Evolutionary conservation across 2,329 filamentous ascomycete genomes (phyloP).

Genomic region (Chaetothyriales sp.): DNA sequence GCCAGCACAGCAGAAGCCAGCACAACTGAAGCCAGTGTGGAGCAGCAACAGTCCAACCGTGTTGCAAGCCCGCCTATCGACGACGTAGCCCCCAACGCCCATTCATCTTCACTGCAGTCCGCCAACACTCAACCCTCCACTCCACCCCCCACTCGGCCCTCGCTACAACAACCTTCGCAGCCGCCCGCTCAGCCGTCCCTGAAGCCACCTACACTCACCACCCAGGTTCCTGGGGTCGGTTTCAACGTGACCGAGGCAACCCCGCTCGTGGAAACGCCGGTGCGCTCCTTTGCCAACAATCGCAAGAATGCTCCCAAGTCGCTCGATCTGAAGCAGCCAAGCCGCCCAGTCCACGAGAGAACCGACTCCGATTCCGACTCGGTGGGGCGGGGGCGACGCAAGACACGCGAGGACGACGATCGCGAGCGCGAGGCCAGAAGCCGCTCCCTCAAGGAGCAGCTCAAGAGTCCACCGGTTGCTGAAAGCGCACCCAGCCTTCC

Average conservation of each 20-base stretch:
- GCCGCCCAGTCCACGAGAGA: not conserved
- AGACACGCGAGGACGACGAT: slow-evolving; percentile 80
- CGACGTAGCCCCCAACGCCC: not conserved
- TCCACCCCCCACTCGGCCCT: not conserved
- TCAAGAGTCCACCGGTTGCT: slow-evolving; percentile 18
- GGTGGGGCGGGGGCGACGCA: slow-evolving; percentile 55
- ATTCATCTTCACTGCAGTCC: not conserved
- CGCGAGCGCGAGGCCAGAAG: slow-evolving; percentile 58
- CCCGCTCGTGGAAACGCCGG: slow-evolving; percentile 33
- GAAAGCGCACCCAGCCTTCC: slow-evolving; percentile 4
- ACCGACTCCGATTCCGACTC: slow-evolving; percentile 16
- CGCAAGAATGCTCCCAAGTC: slow-evolving; percentile 78
- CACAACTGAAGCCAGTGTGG: not conserved
- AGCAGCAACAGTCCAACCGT: not conserved
- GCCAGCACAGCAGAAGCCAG: too few species aligned
- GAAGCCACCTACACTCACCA: slow-evolving; percentile 7
- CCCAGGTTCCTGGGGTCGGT: slow-evolving; percentile 8
- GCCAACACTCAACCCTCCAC: not conserved
- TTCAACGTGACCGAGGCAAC: slow-evolving; percentile 22
- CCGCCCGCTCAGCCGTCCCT: slow-evolving; percentile 2
- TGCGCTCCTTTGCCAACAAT: slow-evolving; percentile 41
- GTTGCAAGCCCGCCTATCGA: not conserved
- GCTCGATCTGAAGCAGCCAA: slow-evolving; percentile 46
- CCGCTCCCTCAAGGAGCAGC: slow-evolving; percentile 54
- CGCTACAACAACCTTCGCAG: not conserved